These are phyloP conservation scores for Usnea hakonensis DNA, from an alignment of 495 filamentous ascomycete species.

Conservation along the genomic window DNA sequence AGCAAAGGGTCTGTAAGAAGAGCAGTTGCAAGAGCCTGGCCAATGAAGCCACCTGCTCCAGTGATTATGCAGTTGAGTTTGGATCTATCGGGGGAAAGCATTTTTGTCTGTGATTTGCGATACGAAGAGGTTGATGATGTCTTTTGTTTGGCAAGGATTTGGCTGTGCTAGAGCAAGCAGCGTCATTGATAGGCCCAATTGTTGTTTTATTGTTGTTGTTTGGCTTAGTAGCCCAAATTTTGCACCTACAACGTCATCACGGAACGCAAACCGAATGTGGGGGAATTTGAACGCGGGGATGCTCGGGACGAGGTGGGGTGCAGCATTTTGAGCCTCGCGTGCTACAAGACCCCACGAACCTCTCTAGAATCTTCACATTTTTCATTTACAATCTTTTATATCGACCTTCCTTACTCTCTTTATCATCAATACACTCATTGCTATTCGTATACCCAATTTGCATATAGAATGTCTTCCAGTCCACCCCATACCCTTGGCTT, in stretches of 20 bases:
- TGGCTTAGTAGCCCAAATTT: not conserved
- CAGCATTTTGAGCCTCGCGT: not conserved
- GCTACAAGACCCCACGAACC: too few relatives aligned
- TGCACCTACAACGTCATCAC: constrained; percentile 12
- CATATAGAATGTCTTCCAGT: not conserved
- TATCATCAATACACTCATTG: not conserved
- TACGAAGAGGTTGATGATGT: not conserved
- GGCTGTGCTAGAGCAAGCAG: not conserved
- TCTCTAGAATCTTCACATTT: not conserved
- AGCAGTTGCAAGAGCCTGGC: constrained; percentile 55
- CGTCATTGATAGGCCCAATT: not conserved
- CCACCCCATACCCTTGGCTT: constrained; percentile 46
- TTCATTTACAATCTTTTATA: not conserved
- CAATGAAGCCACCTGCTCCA: constrained; percentile 63
- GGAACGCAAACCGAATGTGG: constrained; percentile 3
- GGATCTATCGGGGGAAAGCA: not conserved
- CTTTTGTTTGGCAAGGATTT: not conserved
- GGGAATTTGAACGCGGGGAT: too few relatives aligned
- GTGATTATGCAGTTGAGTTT: constrained; percentile 63
- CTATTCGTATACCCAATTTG: not conserved
- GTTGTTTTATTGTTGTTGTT: not conserved
- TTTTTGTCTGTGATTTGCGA: not conserved
- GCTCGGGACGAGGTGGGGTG: too few relatives aligned
- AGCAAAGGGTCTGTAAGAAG: constrained; percentile 49
- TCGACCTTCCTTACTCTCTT: not conserved